Base-by-base conservation (phyloP, 257 asterid genomes). In the Nicotiana sylvestris region DNA sequence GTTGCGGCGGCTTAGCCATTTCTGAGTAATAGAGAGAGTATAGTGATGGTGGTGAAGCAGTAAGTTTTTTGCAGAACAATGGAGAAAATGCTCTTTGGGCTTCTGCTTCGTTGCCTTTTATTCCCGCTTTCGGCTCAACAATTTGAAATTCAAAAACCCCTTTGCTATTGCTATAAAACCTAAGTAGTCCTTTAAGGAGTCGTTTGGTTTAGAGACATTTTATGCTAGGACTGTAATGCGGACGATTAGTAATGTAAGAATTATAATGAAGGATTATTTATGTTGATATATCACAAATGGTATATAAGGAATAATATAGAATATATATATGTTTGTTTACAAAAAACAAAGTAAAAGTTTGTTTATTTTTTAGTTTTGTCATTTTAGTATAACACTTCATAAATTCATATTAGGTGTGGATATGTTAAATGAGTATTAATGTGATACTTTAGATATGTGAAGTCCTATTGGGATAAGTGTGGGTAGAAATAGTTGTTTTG, bases 1-100 rank as follows among this genome's bases (percentile, higher is more conserved):
- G 79, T 6, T 72, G 90, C 7, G 88, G 91, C 78, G 92, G 13
- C 16, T 70, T 70, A 10, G 80, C 94, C 98, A 94, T 81, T 64
- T 46, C 21, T 17, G 51, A 17, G 51, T 67, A 15, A 43, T 43
- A 43, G 51, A 9, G 51, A 43, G 49, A 43, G 2, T 39, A 39
- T 39, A 39, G 49, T 43, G 49, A 43, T 7, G 11, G 49, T 8
- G 11, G 37, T 27, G 56, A 21, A 13, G 81, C 55, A 83, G 33
- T 29, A 39, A 76, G 79, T 65, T 65, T 51, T 7, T 49, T 29
- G 66, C 53, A 65, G 9, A 7, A 37, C 33, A 68, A 13, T 49
- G 77, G 58, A 37, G 69, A 27, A 15, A 58, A 78, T 46, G 58
- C 29, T 9, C 51, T 12, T 43, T 9, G 0, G 12, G 3, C 1